These are phyloP conservation scores for Waltiozyma sp. DNA, from an alignment of 1,139 yeast species.

Conservation along the genomic window DNA sequence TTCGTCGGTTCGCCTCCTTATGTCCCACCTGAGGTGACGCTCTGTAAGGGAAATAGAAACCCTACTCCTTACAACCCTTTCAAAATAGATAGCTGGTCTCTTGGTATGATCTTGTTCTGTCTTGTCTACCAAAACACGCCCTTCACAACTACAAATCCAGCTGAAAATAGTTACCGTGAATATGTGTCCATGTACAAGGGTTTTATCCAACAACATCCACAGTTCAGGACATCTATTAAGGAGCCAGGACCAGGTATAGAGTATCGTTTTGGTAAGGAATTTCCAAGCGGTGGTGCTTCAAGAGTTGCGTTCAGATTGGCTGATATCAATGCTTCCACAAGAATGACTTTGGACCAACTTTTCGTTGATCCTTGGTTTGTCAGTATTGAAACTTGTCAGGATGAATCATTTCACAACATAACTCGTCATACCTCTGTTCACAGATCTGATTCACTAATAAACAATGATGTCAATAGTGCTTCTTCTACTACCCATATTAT, in stretches of 20 bases:
- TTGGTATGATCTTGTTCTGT: conserved; percentile 56
- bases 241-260: conserved; percentile 57
- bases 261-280: conserved; percentile 51
- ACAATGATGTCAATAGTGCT: background rate
- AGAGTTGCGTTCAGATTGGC: conserved; percentile 69
- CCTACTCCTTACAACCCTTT: conserved; percentile 42
- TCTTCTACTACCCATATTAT: conserved; percentile 10
- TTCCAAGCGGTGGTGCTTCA: conserved; percentile 47
- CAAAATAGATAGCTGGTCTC: conserved; percentile 62
- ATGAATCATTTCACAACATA: conserved; percentile 26
- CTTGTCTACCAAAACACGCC: conserved; percentile 52
- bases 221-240: conserved; percentile 39
- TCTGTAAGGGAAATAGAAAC: conserved; percentile 11
- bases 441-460: background rate
- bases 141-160: conserved; percentile 37
- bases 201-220: conserved; percentile 38
- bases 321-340: conserved; percentile 44
- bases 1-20: conserved; percentile 76
- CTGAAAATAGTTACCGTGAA: conserved; percentile 48
- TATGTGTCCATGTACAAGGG: conserved; percentile 43
- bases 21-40: conserved; percentile 60
- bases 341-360: conserved; percentile 45
- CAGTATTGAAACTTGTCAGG: conserved; percentile 47
- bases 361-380: conserved; percentile 59
- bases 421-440: background rate